Evolutionary conservation across 768 basidiomycete genomes (phyloP).

Genomic region (Lactarius evosmus): DNA sequence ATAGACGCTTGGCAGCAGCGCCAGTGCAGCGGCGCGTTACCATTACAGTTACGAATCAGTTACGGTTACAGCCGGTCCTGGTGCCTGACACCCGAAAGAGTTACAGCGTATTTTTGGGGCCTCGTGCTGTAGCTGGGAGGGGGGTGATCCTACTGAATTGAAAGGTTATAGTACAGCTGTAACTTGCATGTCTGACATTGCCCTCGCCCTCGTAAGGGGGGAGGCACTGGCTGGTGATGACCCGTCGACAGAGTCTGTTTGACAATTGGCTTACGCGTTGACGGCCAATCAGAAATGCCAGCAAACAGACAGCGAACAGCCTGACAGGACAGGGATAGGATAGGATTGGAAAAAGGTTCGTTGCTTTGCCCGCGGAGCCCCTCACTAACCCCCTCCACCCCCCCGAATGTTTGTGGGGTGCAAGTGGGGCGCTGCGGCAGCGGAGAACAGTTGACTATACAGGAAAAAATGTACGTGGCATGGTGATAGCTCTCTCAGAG

Average conservation of each 20-base stretch:
- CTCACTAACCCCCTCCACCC: not conserved
- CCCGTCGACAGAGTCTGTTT: not conserved
- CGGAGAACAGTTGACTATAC: not conserved
- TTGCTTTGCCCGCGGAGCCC: not conserved
- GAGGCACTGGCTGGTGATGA: no score
- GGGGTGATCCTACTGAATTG: not conserved
- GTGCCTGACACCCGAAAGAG: not conserved
- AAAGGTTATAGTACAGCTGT: not conserved
- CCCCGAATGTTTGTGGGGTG: not conserved
- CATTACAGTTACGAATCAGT: not conserved
- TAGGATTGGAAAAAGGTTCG: not conserved
- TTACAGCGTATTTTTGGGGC: not conserved
- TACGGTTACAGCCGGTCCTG: not conserved
- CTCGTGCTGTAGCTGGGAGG: not conserved
- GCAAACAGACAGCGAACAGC: not conserved
- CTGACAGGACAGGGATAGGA: not conserved
- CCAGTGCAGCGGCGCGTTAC: not conserved
- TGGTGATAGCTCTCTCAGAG: not conserved
- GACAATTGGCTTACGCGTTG: not conserved
- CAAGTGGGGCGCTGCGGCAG: not conserved
- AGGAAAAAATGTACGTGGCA: not conserved
- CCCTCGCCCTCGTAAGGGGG: not conserved
- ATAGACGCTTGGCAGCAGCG: not conserved
- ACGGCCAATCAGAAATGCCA: not conserved
- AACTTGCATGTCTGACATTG: not conserved